A percentile compares a stretch with the other conserved stretches of the same genome.
phyloP scores from a whole-genome alignment of 2,329 filamentous ascomycete species.

The Aspergillus cejpii region DNA sequence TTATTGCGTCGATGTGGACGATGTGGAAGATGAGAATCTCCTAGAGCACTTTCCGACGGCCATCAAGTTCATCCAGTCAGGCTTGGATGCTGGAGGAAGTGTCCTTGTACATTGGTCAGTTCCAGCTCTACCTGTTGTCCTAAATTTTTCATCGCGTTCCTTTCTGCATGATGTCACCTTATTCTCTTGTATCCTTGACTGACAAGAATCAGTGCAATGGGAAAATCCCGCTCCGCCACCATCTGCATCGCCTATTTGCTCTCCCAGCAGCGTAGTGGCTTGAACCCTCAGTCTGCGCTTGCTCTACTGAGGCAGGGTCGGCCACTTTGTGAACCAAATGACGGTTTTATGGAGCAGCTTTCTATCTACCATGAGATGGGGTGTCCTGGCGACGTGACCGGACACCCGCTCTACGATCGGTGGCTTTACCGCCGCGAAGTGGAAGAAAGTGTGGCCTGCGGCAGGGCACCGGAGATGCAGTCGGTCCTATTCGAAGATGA shows the following conservation, averaged over 20 bases:
- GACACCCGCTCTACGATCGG: conserved; percentile 71
- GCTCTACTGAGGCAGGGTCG: conserved; percentile 62
- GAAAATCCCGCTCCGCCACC: conserved; percentile 86
- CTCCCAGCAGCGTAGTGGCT: conserved; percentile 50
- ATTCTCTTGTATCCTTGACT: conserved; percentile 5
- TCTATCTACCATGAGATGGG: conserved; percentile 82
- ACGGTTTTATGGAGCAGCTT: conserved; percentile 85
- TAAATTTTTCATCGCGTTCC: no score
- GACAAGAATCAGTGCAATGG: conserved; percentile 66
- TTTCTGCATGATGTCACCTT: conserved; percentile 11
- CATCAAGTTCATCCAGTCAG: conserved; percentile 76
- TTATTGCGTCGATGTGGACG: conserved; percentile 76
- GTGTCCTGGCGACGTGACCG: conserved; percentile 62
- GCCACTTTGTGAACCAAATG: conserved; percentile 78
- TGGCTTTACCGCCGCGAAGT: conserved; percentile 63
- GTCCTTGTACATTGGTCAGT: conserved; percentile 67
- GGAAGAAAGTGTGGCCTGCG: conserved; percentile 61
- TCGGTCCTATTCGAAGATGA: conserved; percentile 67
- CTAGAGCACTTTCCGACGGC: conserved; percentile 71
- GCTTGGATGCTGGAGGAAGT: conserved; percentile 54
- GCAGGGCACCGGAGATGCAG: conserved; percentile 67
- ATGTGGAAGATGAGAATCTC: conserved; percentile 82
- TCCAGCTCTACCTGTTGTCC: no score
- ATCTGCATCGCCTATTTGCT: conserved; percentile 81
- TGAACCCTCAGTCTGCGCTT: conserved; percentile 59